A percentile compares a stretch with the other conserved stretches of the same genome.
Evolutionary conservation across 768 basidiomycete species (phyloP).

Genomic region (Trichaptum fuscoviolaceum): DNA sequence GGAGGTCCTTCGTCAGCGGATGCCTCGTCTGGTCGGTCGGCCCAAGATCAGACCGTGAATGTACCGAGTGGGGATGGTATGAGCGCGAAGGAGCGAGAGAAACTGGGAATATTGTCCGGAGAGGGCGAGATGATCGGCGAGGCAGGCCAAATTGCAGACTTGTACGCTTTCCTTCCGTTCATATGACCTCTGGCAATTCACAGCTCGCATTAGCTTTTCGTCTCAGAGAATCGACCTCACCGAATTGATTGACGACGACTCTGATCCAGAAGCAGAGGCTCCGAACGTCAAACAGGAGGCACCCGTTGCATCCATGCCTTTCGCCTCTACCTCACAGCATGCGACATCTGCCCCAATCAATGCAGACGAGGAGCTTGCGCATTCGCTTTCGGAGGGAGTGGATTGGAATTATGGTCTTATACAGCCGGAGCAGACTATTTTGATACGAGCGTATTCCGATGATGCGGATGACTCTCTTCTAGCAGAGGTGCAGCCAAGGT

Average conservation of each 20-base stretch:
- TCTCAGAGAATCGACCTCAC: slow-evolving; percentile 9
- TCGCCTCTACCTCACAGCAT: not conserved
- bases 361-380: slow-evolving; percentile 32
- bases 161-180: slow-evolving; percentile 38
- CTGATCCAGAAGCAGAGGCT: not conserved
- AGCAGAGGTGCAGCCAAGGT: slow-evolving; percentile 82
- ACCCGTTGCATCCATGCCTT: not conserved
- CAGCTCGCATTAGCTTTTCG: slow-evolving; percentile 20
- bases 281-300: not conserved
- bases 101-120: slow-evolving; percentile 23
- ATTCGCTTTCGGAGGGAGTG: slow-evolving; percentile 9
- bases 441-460: slow-evolving; percentile 85
- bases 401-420: slow-evolving; percentile 79
- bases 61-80: not conserved
- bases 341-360: slow-evolving; percentile 14
- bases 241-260: slow-evolving; percentile 11
- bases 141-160: slow-evolving; percentile 48
- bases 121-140: slow-evolving; percentile 38
- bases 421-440: slow-evolving; percentile 68
- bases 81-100: slow-evolving; percentile 14
- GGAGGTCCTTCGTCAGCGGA: slow-evolving; percentile 40
- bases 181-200: not conserved
- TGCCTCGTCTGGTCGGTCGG: not conserved
- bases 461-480: slow-evolving; percentile 90
- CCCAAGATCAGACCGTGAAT: slow-evolving; percentile 5